Percentiles rank a stretch among this genome's conserved stretches.
These are phyloP conservation scores for Pyrrhoderma noxium DNA, from an alignment of 1,284 basidiomycete species.

Conservation along the genomic window DNA sequence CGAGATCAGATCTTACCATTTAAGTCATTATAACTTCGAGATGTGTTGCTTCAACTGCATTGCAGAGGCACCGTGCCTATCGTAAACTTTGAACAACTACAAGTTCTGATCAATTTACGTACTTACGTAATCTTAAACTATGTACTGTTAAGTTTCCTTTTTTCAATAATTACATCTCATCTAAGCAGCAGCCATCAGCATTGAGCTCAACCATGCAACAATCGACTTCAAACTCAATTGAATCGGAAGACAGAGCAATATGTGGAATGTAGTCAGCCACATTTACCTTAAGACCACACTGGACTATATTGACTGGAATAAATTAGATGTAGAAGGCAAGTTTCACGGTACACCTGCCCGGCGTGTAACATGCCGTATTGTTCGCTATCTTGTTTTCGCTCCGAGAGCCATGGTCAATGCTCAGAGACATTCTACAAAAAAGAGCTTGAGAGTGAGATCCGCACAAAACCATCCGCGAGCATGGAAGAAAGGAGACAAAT, in stretches of 20 bases:
- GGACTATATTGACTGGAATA: background rate
- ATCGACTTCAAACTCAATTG: too few relatives aligned
- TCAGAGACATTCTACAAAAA: constrained; percentile 72
- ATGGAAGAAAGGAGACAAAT: constrained; percentile 52
- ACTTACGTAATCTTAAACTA: too few relatives aligned
- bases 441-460: constrained; percentile 57
- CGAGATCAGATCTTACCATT: too few relatives aligned
- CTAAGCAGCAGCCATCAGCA: too few relatives aligned
- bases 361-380: constrained; percentile 75
- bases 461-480: constrained; percentile 43
- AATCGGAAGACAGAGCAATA: background rate
- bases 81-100: too few relatives aligned
- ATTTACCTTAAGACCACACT: background rate
- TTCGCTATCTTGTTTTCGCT: constrained; percentile 70
- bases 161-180: too few relatives aligned
- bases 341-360: constrained; percentile 74
- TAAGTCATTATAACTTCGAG: too few relatives aligned
- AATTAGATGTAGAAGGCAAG: constrained; percentile 62
- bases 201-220: too few relatives aligned
- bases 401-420: constrained; percentile 64
- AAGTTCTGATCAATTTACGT: too few relatives aligned
- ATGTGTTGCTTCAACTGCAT: too few relatives aligned
- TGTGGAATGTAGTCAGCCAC: constrained; percentile 9
- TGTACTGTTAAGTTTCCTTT: too few relatives aligned
- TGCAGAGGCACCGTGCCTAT: too few relatives aligned